Conservation (phyloP, 345 rosid genomes). For the Salix koriyanagi region DNA sequence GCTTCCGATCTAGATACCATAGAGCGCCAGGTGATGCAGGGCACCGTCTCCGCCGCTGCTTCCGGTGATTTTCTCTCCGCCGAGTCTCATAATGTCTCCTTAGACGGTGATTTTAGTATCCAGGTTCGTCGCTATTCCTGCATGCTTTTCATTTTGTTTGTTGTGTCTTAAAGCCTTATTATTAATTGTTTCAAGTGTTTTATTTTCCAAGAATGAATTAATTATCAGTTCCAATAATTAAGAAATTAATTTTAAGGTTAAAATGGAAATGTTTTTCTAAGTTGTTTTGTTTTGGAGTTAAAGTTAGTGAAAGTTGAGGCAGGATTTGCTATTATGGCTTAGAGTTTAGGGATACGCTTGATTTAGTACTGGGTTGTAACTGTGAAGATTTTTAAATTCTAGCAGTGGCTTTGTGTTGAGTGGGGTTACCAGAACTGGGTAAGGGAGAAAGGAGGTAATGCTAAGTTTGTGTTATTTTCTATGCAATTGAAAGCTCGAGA, state of each 20-base stretch:
- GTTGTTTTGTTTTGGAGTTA: neutral
- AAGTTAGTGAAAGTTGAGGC: neutral
- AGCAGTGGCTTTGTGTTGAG: neutral
- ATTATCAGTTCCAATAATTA: neutral
- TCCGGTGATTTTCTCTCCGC: constrained; percentile 70
- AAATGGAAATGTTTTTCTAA: neutral
- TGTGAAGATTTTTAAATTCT: neutral
- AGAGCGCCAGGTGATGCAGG: constrained; percentile 76
- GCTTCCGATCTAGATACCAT: constrained; percentile 84
- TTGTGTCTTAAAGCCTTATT: neutral
- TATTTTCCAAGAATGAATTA: too few species aligned
- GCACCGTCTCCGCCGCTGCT: constrained; percentile 44
- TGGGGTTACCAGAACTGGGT: neutral
- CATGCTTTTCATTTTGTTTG: neutral
- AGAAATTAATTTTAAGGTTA: neutral
- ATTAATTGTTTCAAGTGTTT: neutral
- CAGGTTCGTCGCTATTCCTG: constrained; percentile 43
- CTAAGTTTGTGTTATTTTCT: neutral
- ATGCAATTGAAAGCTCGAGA: neutral
- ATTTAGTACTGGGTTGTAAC: neutral
- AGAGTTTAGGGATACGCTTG: neutral
- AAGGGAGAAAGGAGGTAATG: neutral
- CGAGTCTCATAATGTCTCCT: constrained; percentile 92
- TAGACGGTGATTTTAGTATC: constrained; percentile 92
- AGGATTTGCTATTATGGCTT: neutral